A percentile compares a stretch with the other conserved stretches of the same genome.
Conservation (phyloP, 2,329 filamentous ascomycete species). For the Ophiocordyceps robertsii region DNA sequence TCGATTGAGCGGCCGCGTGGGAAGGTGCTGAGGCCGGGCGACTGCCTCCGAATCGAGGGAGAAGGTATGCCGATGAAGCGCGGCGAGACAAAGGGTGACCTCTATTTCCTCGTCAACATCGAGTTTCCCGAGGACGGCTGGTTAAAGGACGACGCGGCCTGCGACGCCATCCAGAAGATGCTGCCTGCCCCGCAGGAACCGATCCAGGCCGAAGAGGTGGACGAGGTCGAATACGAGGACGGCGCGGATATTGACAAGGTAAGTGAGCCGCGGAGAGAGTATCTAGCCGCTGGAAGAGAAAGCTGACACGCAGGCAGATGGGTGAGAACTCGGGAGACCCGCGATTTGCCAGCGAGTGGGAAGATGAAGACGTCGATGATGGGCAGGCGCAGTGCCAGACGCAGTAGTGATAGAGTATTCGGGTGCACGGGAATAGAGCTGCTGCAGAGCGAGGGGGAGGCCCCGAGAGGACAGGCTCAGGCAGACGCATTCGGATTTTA, state of each 20-base stretch:
- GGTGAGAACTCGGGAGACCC: conserved; percentile 59
- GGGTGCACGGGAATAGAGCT: not conserved
- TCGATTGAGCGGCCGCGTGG: conserved; percentile 67
- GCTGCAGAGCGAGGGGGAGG: not conserved
- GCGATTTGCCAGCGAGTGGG: conserved; percentile 51
- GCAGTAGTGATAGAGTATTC: conserved; percentile 35
- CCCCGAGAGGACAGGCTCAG: not conserved
- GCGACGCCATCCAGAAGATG: conserved; percentile 59
- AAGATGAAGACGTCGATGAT: conserved; percentile 57
- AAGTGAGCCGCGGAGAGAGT: conserved; percentile 13
- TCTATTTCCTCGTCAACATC: conserved; percentile 77
- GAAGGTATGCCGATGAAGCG: conserved; percentile 94
- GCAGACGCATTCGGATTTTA: not conserved
- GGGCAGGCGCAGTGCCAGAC: conserved; percentile 58
- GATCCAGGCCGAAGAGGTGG: conserved; percentile 60
- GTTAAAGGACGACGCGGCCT: conserved; percentile 57
- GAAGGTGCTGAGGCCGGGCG: conserved; percentile 68
- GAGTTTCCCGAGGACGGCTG: conserved; percentile 82
- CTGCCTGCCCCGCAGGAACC: conserved; percentile 51
- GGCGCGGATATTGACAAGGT: conserved; percentile 72
- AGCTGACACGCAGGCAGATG: conserved; percentile 36
- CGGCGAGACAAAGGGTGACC: conserved; percentile 69
- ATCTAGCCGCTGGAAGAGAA: not conserved
- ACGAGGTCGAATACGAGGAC: conserved; percentile 80
- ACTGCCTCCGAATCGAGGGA: conserved; percentile 72